A percentile compares a stretch with the other conserved stretches of the same genome.
Conservation (phyloP, 1,284 basidiomycete species). For the Tilletia setariae region DNA sequence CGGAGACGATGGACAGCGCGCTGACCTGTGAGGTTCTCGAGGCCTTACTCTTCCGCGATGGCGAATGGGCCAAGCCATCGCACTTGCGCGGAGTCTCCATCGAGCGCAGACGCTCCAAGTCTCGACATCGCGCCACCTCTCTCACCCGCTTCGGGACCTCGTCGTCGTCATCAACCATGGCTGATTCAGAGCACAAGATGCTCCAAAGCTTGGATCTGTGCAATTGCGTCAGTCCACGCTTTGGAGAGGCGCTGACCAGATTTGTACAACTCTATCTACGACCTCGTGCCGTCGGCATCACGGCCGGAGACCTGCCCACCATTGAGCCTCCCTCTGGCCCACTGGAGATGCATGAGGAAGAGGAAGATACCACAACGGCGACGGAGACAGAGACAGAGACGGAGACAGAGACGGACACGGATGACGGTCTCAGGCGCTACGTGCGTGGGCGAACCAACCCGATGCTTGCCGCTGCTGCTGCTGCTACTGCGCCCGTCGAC, state of each 20-base stretch:
- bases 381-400: slow-evolving; percentile 53
- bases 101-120: slow-evolving; percentile 28
- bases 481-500: neutral
- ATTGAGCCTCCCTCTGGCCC: slow-evolving; percentile 32
- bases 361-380: slow-evolving; percentile 59
- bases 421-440: slow-evolving; percentile 22
- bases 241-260: slow-evolving; percentile 75
- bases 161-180: slow-evolving; percentile 13
- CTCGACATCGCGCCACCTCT: slow-evolving; percentile 9
- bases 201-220: slow-evolving; percentile 88
- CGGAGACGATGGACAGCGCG: slow-evolving; percentile 51
- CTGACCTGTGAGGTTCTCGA: slow-evolving; percentile 49
- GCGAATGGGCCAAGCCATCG: slow-evolving; percentile 39
- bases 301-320: neutral
- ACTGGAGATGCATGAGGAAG: slow-evolving; percentile 20
- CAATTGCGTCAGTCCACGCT: slow-evolving; percentile 85
- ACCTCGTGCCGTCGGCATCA: slow-evolving; percentile 1
- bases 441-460: slow-evolving; percentile 16
- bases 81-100: slow-evolving; percentile 46
- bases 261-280: slow-evolving; percentile 72
- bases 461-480: slow-evolving; percentile 21
- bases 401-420: slow-evolving; percentile 32
- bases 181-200: slow-evolving; percentile 36
- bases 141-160: neutral
- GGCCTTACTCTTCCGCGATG: slow-evolving; percentile 49